Evolutionary conservation across 306 rosid genomes (phyloP).

Genomic region (Rubus idaeus): DNA sequence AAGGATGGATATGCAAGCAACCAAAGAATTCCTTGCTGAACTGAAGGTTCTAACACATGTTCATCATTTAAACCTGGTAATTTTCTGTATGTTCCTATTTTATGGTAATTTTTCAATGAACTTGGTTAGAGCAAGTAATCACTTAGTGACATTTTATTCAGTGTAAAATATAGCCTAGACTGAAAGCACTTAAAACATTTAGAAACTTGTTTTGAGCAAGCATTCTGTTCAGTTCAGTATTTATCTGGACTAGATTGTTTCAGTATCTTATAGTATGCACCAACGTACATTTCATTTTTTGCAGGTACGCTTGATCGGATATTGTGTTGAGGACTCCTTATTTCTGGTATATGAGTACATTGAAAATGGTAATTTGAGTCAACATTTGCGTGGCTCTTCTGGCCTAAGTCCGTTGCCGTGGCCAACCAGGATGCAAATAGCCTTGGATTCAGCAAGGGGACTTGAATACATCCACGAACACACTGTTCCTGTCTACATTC

Average conservation of each 20-base stretch:
- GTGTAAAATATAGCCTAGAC: neutral
- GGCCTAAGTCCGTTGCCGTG: conserved; percentile 67
- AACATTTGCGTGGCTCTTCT: conserved; percentile 57
- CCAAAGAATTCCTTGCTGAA: conserved; percentile 72
- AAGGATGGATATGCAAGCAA: conserved; percentile 84
- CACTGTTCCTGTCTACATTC: conserved; percentile 79
- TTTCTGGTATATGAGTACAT: conserved; percentile 74
- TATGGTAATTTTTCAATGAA: neutral
- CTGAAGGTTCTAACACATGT: conserved; percentile 70
- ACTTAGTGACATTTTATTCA: neutral
- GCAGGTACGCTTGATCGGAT: conserved; percentile 77
- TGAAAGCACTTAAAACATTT: neutral
- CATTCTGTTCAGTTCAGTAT: neutral
- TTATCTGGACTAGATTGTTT: neutral
- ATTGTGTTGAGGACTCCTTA: conserved; percentile 66
- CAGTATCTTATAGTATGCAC: neutral
- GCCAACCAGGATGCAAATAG: conserved; percentile 72
- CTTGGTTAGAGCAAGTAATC: conserved; percentile 5
- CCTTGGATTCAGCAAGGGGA: conserved; percentile 75
- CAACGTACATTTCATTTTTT: neutral
- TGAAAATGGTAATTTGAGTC: conserved; percentile 66
- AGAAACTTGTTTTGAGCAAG: neutral
- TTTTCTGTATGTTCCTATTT: conserved; percentile 17
- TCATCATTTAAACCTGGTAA: conserved; percentile 83
- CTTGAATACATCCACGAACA: conserved; percentile 84